Percentiles rank a stretch among this genome's conserved stretches.
Conservation (phyloP, 2,329 filamentous ascomycete genomes). For the Aspergillus sp. region DNA sequence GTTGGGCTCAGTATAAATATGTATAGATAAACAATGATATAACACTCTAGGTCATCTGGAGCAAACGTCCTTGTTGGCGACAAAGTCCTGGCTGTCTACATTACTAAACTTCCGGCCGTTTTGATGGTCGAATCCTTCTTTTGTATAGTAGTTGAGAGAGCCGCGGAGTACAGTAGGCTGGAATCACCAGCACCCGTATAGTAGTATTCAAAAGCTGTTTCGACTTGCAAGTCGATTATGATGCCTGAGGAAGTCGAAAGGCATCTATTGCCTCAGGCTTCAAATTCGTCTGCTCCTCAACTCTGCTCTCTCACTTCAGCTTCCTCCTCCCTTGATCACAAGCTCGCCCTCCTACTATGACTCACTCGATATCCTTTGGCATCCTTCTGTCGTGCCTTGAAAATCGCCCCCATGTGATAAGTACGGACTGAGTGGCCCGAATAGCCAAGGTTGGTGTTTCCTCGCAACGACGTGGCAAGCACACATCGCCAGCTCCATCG, state of each 20-base stretch:
- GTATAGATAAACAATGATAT: background rate
- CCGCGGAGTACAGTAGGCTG: background rate
- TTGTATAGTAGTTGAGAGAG: background rate
- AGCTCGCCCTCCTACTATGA: background rate
- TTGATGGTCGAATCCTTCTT: background rate
- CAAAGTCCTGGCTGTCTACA: background rate
- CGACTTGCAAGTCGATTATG: background rate
- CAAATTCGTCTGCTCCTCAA: background rate
- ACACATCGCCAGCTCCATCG: constrained; percentile 12
- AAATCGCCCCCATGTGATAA: background rate
- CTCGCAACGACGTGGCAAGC: constrained; percentile 24
- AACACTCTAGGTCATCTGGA: background rate
- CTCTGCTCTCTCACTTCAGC: background rate
- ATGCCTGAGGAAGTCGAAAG: background rate
- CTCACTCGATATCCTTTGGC: background rate
- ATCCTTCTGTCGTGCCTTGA: background rate
- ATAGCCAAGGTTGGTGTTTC: constrained; percentile 15
- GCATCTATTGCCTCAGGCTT: background rate
- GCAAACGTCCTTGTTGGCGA: background rate
- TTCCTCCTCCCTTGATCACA: background rate
- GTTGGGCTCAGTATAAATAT: background rate
- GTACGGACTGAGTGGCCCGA: constrained; percentile 12
- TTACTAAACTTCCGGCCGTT: background rate
- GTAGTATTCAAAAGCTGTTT: background rate
- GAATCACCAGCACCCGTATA: background rate